Conservation (phyloP, 164 flowering plant species). For the Paratinospora sagittata region DNA sequence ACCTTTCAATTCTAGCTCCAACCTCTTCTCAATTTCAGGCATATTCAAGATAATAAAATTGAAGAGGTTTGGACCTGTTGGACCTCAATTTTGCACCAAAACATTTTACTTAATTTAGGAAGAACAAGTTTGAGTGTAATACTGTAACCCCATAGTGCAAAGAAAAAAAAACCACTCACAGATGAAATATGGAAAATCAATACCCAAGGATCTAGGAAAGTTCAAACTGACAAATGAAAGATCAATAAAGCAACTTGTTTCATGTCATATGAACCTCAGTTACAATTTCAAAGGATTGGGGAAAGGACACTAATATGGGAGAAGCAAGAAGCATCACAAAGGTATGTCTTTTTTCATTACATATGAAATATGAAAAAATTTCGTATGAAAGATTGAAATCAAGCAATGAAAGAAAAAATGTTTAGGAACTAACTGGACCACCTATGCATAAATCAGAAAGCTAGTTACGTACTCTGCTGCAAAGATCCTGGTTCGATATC, state of each 20-base stretch:
- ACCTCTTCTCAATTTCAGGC: too few species aligned
- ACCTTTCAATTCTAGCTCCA: too few species aligned
- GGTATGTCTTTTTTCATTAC: not conserved
- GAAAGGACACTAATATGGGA: not conserved
- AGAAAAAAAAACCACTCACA: too few species aligned
- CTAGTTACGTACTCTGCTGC: slow-evolving; percentile 86
- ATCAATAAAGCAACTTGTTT: not conserved
- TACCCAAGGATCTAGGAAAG: too few species aligned
- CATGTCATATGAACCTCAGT: not conserved
- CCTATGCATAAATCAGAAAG: not conserved
- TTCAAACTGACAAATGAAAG: too few species aligned
- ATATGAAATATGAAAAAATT: not conserved
- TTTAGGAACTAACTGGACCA: not conserved
- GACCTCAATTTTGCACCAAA: too few species aligned
- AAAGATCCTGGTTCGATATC: slow-evolving; percentile 89
- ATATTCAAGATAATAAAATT: too few species aligned
- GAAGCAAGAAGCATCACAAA: not conserved
- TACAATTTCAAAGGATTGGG: not conserved
- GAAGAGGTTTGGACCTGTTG: too few species aligned
- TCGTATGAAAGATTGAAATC: not conserved
- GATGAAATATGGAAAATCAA: too few species aligned
- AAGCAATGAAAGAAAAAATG: not conserved
- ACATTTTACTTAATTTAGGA: too few species aligned
- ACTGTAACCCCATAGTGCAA: too few species aligned
- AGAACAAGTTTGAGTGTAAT: too few species aligned